A percentile compares a stretch with the other conserved stretches of the same genome.
Conservation (phyloP, 2,329 filamentous ascomycete genomes). For the Alternaria alternata region DNA sequence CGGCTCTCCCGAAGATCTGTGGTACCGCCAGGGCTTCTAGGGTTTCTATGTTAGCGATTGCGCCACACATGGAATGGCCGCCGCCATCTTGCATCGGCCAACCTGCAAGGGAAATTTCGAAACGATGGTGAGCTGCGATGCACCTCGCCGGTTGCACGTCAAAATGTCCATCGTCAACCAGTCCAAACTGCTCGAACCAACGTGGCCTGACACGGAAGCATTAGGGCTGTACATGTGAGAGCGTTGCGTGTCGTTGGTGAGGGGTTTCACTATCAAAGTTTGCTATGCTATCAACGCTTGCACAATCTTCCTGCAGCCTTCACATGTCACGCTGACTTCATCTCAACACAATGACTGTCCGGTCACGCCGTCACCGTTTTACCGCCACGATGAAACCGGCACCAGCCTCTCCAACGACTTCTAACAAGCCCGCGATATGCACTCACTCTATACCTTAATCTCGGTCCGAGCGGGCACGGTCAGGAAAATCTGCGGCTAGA, state of each 20-base stretch:
- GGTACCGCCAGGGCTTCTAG: neutral
- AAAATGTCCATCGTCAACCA: neutral
- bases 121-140: slow-evolving; percentile 16
- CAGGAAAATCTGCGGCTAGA: slow-evolving; percentile 21
- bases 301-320: neutral
- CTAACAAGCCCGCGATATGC: neutral
- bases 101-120: slow-evolving; percentile 10
- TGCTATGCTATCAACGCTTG: neutral
- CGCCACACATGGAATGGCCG: slow-evolving; percentile 15
- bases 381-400: slow-evolving; percentile 6
- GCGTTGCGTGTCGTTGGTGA: slow-evolving; percentile 4
- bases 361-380: neutral
- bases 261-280: neutral
- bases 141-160: slow-evolving; percentile 16
- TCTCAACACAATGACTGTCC: neutral
- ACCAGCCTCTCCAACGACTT: slow-evolving; percentile 4
- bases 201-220: slow-evolving; percentile 3
- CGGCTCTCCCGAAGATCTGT: slow-evolving; percentile 13
- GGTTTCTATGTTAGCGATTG: slow-evolving; percentile 6
- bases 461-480: slow-evolving; percentile 11
- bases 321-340: slow-evolving; percentile 1
- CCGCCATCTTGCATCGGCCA: slow-evolving; percentile 15
- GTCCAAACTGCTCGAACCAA: neutral
- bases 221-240: neutral
- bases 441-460: slow-evolving; percentile 2